These are phyloP conservation scores for Typha latifolia DNA, from an alignment of 176 grass and related monocot genomes.

Conservation along the genomic window DNA sequence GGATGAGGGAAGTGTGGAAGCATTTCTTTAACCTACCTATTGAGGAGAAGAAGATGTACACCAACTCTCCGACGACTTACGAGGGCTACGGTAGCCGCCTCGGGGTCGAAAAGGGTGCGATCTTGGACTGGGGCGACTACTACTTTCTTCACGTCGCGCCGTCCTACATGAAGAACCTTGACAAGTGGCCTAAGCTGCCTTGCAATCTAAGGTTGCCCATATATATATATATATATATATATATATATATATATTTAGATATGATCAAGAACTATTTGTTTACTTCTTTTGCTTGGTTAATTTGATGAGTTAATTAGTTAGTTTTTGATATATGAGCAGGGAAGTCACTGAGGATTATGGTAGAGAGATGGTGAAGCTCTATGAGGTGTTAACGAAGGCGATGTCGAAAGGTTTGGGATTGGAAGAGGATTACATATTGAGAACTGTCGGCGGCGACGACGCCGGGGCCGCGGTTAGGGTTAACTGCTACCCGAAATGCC, in stretches of 20 bases:
- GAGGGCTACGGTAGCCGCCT: slow-evolving; percentile 74
- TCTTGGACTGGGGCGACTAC: slow-evolving; percentile 67
- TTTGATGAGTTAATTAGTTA: background rate
- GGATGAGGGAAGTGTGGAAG: slow-evolving; percentile 44
- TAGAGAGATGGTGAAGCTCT: slow-evolving; percentile 25
- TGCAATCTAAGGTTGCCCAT: slow-evolving; percentile 28
- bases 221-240: background rate
- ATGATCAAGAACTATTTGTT: background rate
- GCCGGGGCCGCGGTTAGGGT: slow-evolving; percentile 32
- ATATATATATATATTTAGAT: too few species aligned
- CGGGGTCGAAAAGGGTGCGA: slow-evolving; percentile 53
- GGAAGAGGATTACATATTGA: slow-evolving; percentile 33
- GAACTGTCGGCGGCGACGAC: slow-evolving; percentile 32
- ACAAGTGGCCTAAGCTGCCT: slow-evolving; percentile 50
- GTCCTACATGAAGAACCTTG: slow-evolving; percentile 25
- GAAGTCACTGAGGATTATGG: slow-evolving; percentile 48
- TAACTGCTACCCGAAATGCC: slow-evolving; percentile 66
- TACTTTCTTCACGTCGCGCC: slow-evolving; percentile 50
- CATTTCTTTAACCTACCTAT: slow-evolving; percentile 53
- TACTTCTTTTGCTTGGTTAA: too few species aligned
- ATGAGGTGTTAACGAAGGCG: slow-evolving; percentile 34
- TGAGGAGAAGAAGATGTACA: slow-evolving; percentile 37
- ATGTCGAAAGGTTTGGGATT: slow-evolving; percentile 46
- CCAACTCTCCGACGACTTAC: slow-evolving; percentile 50
- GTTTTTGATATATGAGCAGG: slow-evolving; percentile 12